Evolutionary conservation across 306 rosid species (phyloP).

Genomic region (Luffa acutangula): DNA sequence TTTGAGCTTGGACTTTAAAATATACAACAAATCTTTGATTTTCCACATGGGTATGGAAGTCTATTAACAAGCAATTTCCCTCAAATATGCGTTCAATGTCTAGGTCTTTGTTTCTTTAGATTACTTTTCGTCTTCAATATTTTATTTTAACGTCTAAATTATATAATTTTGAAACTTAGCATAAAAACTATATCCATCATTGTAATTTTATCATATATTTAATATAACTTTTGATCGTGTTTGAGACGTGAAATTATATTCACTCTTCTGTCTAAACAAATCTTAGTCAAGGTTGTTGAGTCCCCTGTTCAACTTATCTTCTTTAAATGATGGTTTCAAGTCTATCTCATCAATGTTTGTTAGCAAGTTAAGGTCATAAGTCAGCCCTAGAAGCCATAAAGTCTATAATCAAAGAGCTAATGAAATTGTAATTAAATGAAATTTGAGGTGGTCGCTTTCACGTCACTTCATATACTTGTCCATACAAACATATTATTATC

Average conservation of each 20-base stretch:
- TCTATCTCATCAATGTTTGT: not conserved
- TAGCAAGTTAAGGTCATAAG: not conserved
- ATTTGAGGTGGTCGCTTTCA: not conserved
- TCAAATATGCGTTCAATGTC: not conserved
- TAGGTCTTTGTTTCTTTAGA: not conserved
- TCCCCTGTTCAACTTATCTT: not conserved
- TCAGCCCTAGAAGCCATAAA: not conserved
- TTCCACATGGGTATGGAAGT: not conserved
- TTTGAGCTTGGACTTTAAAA: not conserved
- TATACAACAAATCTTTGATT: constrained; percentile 1
- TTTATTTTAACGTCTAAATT: not conserved
- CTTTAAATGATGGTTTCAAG: not conserved
- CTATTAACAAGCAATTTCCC: not conserved
- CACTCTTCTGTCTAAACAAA: not conserved
- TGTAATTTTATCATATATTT: not conserved
- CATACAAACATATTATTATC: too few relatives aligned
- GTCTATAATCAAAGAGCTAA: not conserved
- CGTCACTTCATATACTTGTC: not conserved
- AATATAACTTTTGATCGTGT: not conserved
- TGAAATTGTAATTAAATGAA: not conserved
- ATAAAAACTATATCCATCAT: too few relatives aligned
- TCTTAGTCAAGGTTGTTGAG: not conserved
- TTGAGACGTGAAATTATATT: not conserved
- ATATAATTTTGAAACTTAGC: too few relatives aligned
- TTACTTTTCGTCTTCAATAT: not conserved